A percentile compares a stretch with the other conserved stretches of the same genome.
Conservation (phyloP, 2,329 filamentous ascomycete genomes). For the Boeremia exigua region DNA sequence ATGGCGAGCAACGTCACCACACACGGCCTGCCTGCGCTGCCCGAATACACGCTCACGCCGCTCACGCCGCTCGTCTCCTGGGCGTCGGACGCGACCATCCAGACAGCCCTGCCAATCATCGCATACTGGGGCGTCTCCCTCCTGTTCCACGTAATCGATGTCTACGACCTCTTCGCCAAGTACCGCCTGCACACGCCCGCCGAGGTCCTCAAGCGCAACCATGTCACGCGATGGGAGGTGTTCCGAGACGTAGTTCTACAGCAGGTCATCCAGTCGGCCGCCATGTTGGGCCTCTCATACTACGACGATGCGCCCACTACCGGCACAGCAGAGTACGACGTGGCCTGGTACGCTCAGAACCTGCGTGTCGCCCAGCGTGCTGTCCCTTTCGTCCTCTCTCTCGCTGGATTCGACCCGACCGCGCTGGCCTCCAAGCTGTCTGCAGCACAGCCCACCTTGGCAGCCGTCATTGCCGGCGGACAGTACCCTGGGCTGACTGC, state of each 20-base stretch:
- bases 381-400: constrained; percentile 73
- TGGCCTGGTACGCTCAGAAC: constrained; percentile 87
- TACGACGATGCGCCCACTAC: constrained; percentile 76
- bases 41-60: constrained; percentile 75
- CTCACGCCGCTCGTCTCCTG: constrained; percentile 75
- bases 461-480: constrained; percentile 78
- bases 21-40: constrained; percentile 80
- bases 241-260: constrained; percentile 90
- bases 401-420: constrained; percentile 77
- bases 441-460: constrained; percentile 73
- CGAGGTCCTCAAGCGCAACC: constrained; percentile 86
- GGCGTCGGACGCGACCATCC: constrained; percentile 81
- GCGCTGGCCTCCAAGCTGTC: constrained; percentile 78
- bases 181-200: constrained; percentile 95
- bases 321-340: constrained; percentile 83
- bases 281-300: constrained; percentile 70
- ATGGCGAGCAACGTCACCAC: constrained; percentile 50
- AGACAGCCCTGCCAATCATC: constrained; percentile 76
- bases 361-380: constrained; percentile 78
- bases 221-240: constrained; percentile 82
- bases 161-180: constrained; percentile 82
- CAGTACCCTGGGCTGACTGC: constrained; percentile 77
- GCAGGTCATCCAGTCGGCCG: constrained; percentile 83
- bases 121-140: constrained; percentile 89
- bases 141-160: constrained; percentile 87